These are phyloP conservation scores for Jacaranda mimosifolia DNA, from an alignment of 257 asterid species.

Conservation along the genomic window DNA sequence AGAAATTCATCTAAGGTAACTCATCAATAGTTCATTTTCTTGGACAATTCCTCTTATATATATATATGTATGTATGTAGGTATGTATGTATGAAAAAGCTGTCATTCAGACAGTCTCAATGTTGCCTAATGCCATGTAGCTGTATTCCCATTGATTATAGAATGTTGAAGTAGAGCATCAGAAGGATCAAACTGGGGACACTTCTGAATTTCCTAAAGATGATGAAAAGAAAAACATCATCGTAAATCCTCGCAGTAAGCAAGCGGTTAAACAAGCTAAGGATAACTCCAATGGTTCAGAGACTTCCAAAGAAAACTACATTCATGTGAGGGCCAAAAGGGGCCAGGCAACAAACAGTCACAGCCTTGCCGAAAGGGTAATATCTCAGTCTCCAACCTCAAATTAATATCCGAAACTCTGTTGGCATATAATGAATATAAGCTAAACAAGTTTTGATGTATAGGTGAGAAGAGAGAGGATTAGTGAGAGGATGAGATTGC, in stretches of 20 bases:
- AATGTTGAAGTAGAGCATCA: constrained; percentile 55
- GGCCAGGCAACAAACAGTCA: constrained; percentile 91
- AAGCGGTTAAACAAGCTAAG: constrained; percentile 53
- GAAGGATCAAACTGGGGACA: constrained; percentile 47
- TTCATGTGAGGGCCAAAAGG: constrained; percentile 82
- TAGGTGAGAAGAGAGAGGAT: constrained; percentile 85
- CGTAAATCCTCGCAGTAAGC: constrained; percentile 45
- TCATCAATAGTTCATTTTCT: not conserved
- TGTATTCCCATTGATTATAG: constrained; percentile 33
- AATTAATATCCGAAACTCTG: not conserved
- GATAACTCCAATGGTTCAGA: constrained; percentile 54
- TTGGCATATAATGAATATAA: not conserved
- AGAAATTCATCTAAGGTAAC: constrained; percentile 47
- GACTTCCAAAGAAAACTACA: constrained; percentile 68
- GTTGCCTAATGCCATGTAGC: constrained; percentile 3
- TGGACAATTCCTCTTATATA: not conserved
- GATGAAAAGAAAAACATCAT: constrained; percentile 49
- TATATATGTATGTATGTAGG: too few relatives aligned
- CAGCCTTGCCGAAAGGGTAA: constrained; percentile 91
- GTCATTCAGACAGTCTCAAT: not conserved
- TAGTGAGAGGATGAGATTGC: constrained; percentile 87
- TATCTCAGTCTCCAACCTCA: not conserved
- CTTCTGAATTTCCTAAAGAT: constrained; percentile 52
- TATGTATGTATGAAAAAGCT: not conserved
- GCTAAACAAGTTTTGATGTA: constrained; percentile 24